phyloP scores from a whole-genome alignment of 805 yeast genomes.

The Barnettozyma sp. region DNA sequence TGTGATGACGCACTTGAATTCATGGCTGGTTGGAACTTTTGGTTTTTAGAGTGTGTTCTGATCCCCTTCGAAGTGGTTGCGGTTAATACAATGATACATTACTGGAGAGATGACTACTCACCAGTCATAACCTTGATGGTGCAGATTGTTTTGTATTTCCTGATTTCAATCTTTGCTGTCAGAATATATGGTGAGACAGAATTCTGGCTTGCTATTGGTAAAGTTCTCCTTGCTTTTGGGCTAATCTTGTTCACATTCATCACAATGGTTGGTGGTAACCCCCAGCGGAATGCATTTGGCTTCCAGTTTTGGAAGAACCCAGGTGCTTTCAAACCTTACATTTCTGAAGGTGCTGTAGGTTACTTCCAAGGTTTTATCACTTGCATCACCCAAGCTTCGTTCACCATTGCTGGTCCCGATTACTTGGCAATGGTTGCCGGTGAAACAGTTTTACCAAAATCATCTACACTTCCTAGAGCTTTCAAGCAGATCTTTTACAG shows the following conservation, averaged over 20 bases:
- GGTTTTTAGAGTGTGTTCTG: constrained; percentile 66
- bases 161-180: constrained; percentile 69
- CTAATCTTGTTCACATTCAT: constrained; percentile 67
- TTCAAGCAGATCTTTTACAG: constrained; percentile 69
- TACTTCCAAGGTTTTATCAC: constrained; percentile 66
- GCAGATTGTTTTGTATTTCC: constrained; percentile 55
- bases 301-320: constrained; percentile 50
- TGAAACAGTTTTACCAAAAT: constrained; percentile 64
- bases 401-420: constrained; percentile 84
- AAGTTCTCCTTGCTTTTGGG: constrained; percentile 69
- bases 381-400: constrained; percentile 64
- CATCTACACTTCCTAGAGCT: constrained; percentile 63
- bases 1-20: constrained; percentile 71
- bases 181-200: constrained; percentile 74
- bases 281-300: constrained; percentile 55
- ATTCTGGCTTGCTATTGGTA: constrained; percentile 70
- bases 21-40: constrained; percentile 75
- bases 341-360: constrained; percentile 51
- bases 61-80: constrained; percentile 83
- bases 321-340: constrained; percentile 51
- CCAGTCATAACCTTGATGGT: constrained; percentile 65
- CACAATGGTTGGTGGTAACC: constrained; percentile 87
- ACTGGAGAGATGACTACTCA: constrained; percentile 70
- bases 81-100: constrained; percentile 71
- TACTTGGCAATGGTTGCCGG: constrained; percentile 82